Conservation (phyloP, 2,329 filamentous ascomycete genomes). For the Venturia effusa region DNA sequence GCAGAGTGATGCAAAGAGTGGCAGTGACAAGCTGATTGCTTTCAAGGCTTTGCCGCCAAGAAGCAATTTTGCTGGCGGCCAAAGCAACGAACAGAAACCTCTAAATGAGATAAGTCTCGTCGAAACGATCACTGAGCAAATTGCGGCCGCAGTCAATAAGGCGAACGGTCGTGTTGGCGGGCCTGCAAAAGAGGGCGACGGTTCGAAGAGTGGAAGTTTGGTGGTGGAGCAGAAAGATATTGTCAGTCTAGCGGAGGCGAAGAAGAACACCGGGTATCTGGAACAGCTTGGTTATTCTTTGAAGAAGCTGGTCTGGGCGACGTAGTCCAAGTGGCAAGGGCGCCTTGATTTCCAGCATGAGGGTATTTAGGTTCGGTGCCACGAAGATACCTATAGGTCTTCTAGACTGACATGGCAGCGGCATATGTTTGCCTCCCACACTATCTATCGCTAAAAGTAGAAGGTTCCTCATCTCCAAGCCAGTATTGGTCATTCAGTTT, state of each 20-base stretch:
- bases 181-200: conserved; percentile 26
- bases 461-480: neutral
- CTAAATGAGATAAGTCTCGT: conserved; percentile 44
- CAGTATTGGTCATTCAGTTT: neutral
- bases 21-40: conserved; percentile 31
- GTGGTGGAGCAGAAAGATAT: conserved; percentile 55
- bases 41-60: conserved; percentile 45
- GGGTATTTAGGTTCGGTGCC: neutral
- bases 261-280: conserved; percentile 72
- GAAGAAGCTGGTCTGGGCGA: conserved; percentile 84
- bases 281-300: conserved; percentile 82
- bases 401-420: neutral
- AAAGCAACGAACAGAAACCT: conserved; percentile 21
- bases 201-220: conserved; percentile 18
- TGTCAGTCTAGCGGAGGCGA: conserved; percentile 75
- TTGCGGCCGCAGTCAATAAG: conserved; percentile 53
- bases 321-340: neutral
- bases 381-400: neutral
- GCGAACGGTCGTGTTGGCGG: conserved; percentile 26
- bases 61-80: conserved; percentile 25
- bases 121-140: conserved; percentile 60
- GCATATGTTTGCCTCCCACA: neutral
- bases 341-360: neutral
- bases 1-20: conserved; percentile 18
- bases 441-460: neutral